Evolutionary conservation across 129 eudicot species (phyloP).

Genomic region (Arctium lappa): DNA sequence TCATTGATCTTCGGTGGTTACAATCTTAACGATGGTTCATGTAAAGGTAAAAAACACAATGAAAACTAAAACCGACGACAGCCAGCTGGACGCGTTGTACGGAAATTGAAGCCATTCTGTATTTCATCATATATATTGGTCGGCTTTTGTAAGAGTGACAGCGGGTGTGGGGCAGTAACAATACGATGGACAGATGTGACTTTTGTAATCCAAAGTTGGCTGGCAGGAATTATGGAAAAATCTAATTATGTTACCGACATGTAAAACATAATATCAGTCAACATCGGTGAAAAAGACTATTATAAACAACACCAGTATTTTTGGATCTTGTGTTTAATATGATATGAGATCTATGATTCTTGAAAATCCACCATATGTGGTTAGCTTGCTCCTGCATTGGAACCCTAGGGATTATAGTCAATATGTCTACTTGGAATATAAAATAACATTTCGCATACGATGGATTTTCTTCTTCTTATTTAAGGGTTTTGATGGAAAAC

Average conservation of each 20-base stretch:
- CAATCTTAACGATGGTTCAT: not conserved
- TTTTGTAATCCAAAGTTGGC: not conserved
- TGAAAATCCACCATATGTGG: no score
- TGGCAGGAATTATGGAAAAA: not conserved
- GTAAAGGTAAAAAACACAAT: not conserved
- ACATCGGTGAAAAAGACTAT: not conserved
- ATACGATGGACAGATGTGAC: not conserved
- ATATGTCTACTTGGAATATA: no score
- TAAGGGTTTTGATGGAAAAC: no score
- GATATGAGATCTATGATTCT: not conserved
- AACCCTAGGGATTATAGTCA: no score
- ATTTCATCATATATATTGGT: not conserved
- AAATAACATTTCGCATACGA: no score
- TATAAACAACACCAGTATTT: not conserved
- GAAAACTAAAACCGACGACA: not conserved
- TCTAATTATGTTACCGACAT: slow-evolving; percentile 12
- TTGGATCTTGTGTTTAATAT: not conserved
- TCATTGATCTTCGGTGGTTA: not conserved
- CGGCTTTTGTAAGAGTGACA: not conserved
- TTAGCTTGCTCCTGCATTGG: no score
- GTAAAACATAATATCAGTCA: slow-evolving; percentile 4
- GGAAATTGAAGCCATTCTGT: not conserved
- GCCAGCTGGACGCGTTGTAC: not conserved
- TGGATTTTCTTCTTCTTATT: no score
- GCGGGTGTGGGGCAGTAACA: not conserved